These are phyloP conservation scores for Batrachochytrium dendrobatidis DNA, from an alignment of 371 early-diverging fungal species.

Conservation along the genomic window DNA sequence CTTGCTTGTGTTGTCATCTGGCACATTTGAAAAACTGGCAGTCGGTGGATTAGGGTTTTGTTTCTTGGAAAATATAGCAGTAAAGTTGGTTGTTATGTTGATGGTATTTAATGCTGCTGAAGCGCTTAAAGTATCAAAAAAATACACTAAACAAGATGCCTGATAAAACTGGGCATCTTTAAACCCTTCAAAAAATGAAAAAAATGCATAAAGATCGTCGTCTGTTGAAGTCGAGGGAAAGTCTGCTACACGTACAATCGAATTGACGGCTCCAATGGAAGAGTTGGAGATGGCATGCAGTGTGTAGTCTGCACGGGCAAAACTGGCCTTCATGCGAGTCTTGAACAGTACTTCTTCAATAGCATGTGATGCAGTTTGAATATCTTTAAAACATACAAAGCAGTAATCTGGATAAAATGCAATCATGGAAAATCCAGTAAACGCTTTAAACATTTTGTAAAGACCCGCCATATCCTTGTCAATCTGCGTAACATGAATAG, in stretches of 20 bases:
- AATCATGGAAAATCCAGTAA: conserved; percentile 28
- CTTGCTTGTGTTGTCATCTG: too few relatives aligned
- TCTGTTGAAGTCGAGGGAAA: conserved; percentile 29
- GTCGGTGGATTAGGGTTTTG: too few relatives aligned
- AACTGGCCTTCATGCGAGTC: conserved; percentile 38
- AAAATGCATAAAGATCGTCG: conserved; percentile 21
- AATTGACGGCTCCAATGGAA: conserved; percentile 28
- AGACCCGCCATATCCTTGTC: conserved; percentile 25
- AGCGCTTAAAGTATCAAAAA: conserved; percentile 18
- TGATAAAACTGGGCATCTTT: conserved; percentile 29
- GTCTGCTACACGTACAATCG: conserved; percentile 31
- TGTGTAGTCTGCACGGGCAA: conserved; percentile 35
- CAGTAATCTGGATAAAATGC: conserved; percentile 42
- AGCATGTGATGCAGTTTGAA: conserved; percentile 22
- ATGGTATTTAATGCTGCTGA: conserved; percentile 24
- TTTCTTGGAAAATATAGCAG: conserved; percentile 32
- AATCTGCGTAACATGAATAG: conserved; percentile 39
- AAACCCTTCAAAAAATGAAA: conserved; percentile 26
- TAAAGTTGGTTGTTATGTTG: conserved; percentile 36
- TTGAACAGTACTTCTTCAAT: conserved; percentile 36
- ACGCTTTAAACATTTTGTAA: conserved; percentile 19
- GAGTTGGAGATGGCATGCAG: conserved; percentile 23
- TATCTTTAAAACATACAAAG: conserved; percentile 34
- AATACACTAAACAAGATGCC: conserved; percentile 29
- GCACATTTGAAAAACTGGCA: conserved; percentile 1